Evolutionary conservation across 768 basidiomycete genomes (phyloP), one percentile per base, ranked within the genome.

Genomic region (Termitomyces titanicus): DNA sequence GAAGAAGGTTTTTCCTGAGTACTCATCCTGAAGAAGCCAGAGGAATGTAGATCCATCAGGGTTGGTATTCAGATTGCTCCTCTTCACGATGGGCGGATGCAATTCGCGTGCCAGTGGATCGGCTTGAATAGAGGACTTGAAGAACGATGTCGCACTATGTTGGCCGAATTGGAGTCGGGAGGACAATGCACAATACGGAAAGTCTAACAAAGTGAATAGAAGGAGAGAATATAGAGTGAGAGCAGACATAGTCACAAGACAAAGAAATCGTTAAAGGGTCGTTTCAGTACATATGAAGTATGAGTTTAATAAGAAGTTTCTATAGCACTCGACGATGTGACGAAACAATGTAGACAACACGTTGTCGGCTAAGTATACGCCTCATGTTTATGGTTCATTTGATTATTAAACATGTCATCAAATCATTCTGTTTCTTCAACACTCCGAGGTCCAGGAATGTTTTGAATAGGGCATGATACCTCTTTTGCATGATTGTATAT

Each of bases 1-100:
- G 65, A 89, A 90, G 69, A 91, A 91, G 0, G 72, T 80, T 51
- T 75, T 60, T 13, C 89, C 88, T 42, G 79, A 75, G 63, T 86
- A 89, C 4, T 79, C 81, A 63, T 88, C 87, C 68, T 88, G 66
- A 11, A 80, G 79, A 13, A 87, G 70, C 88, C 88, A 91, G 6
- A 89, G 63, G 60, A 80, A 83, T 7, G 68, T 75, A 4, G 81
- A 72, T 17, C 76, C 80, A 56, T 83, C 73, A 2, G 75, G 57
- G 38, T 74, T 75, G 24, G 68, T 71, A 53, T 79, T 76, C 29
- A 79, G 55, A 54, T 69, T 63, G 46, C 58, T 65, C 37, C 67
- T 59, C 46, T 63, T 63, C 34, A 49, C 44, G 17, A 63, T 53
- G 39, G 54, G 49, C n/a, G 46, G 52, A 40, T 47, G 44, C 25